Evolutionary conservation across 192 early-diverging fungal species (phyloP).

Genomic region (Podila horticola): DNA sequence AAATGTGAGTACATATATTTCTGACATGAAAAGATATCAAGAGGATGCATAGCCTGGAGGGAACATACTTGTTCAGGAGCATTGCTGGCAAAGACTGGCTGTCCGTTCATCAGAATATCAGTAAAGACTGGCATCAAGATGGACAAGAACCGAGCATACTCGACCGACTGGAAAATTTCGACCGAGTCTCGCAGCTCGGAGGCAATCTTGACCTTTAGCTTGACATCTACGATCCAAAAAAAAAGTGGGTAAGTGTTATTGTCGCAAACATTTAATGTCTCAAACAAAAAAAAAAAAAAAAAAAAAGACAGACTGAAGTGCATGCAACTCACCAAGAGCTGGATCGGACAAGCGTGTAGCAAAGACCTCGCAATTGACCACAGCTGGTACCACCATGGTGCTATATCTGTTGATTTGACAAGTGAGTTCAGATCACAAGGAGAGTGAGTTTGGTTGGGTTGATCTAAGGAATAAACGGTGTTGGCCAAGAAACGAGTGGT

Average conservation of each 20-base stretch:
- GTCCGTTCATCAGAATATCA: conserved; percentile 76
- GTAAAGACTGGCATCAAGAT: conserved; percentile 87
- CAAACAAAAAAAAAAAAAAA: neutral
- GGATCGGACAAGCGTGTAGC: conserved; percentile 63
- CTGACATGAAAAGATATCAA: neutral
- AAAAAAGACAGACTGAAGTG: neutral
- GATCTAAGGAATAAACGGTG: neutral
- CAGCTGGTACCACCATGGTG: conserved; percentile 40
- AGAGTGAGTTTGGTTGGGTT: neutral
- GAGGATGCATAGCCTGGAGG: neutral
- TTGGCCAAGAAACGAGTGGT: too few relatives aligned
- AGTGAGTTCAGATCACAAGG: neutral
- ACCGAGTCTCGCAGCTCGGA: conserved; percentile 91
- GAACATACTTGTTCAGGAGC: conserved; percentile 76
- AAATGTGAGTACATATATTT: too few relatives aligned
- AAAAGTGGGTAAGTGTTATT: neutral
- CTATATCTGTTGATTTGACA: neutral
- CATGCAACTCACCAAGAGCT: conserved; percentile 48
- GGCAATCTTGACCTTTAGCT: conserved; percentile 83
- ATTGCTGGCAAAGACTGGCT: conserved; percentile 78
- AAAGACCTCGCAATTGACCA: conserved; percentile 58
- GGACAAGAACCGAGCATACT: conserved; percentile 82
- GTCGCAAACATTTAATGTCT: neutral
- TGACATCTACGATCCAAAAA: conserved; percentile 23
- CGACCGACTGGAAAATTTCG: conserved; percentile 88